Evolutionary conservation across 108 stramenopile species (phyloP).

Genomic region (Nitzschia sp.): DNA sequence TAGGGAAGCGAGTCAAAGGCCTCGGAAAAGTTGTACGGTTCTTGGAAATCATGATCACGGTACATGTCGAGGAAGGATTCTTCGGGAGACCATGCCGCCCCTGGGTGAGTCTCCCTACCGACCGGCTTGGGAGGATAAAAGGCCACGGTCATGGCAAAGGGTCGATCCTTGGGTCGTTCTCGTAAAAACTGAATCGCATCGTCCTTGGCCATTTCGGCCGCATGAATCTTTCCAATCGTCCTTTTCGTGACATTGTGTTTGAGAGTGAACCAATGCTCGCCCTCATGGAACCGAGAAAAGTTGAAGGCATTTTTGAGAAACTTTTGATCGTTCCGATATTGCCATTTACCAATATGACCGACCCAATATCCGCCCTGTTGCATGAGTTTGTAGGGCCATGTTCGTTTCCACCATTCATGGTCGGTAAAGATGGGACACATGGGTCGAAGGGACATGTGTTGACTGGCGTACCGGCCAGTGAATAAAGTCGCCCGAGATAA

Average conservation of each 20-base stretch:
- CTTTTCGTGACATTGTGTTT: not conserved
- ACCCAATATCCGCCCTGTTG: slow-evolving; percentile 48
- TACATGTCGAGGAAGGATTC: slow-evolving; percentile 38
- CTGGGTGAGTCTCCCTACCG: slow-evolving; percentile 9
- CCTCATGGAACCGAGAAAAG: slow-evolving; percentile 12
- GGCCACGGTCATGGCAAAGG: slow-evolving; percentile 65
- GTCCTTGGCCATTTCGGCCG: slow-evolving; percentile 49
- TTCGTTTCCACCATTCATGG: slow-evolving; percentile 50
- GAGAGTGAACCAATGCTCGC: slow-evolving; percentile 12
- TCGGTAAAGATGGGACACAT: not conserved
- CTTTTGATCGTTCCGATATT: slow-evolving; percentile 4
- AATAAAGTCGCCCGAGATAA: slow-evolving; percentile 59
- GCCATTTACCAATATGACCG: slow-evolving; percentile 70
- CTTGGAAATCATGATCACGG: slow-evolving; percentile 14
- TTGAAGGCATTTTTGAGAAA: slow-evolving; percentile 1
- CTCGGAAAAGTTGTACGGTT: slow-evolving; percentile 13
- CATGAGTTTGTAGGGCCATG: slow-evolving; percentile 43
- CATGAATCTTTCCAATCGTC: slow-evolving; percentile 2
- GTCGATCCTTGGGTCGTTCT: slow-evolving; percentile 44
- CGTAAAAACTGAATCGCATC: slow-evolving; percentile 57
- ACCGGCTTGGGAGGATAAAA: slow-evolving; percentile 77
- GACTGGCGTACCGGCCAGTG: slow-evolving; percentile 58
- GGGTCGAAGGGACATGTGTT: slow-evolving; percentile 29
- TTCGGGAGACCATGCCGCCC: slow-evolving; percentile 36
- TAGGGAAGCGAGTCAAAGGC: slow-evolving; percentile 35